Evolutionary conservation across 495 filamentous ascomycete genomes (phyloP).

Genomic region (Hypoxylon lienhwacheense): DNA sequence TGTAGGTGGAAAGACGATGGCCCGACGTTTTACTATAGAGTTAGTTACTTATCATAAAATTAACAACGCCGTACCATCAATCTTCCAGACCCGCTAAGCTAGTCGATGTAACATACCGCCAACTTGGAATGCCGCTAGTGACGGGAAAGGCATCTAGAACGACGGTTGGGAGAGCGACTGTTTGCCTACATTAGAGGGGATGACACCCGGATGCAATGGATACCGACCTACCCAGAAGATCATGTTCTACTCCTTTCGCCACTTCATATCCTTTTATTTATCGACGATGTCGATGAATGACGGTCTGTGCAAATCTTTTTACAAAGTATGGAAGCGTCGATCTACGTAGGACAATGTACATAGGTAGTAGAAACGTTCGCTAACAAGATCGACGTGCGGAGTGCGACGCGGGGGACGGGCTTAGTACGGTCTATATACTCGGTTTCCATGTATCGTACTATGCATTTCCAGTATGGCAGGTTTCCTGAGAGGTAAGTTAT

Average conservation of each 20-base stretch:
- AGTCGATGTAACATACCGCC: slow-evolving; percentile 11
- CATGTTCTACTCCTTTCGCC: slow-evolving; percentile 15
- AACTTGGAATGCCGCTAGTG: slow-evolving; percentile 15
- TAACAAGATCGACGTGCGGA: slow-evolving; percentile 24
- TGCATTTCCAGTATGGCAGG: too few relatives aligned
- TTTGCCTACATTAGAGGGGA: too few relatives aligned
- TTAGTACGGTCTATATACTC: too few relatives aligned
- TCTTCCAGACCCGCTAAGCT: slow-evolving; percentile 5
- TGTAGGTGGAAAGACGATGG: background rate
- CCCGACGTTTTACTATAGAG: slow-evolving; percentile 1
- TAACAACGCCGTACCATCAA: slow-evolving; percentile 20
- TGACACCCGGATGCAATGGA: slow-evolving; percentile 9
- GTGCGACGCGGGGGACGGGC: slow-evolving; percentile 30
- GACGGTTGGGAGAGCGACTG: too few relatives aligned
- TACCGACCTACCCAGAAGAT: slow-evolving; percentile 12
- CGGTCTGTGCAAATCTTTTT: slow-evolving; percentile 9
- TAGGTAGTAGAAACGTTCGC: too few relatives aligned
- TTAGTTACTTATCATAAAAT: slow-evolving; percentile 21
- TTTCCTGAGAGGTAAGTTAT: too few relatives aligned
- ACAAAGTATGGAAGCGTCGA: slow-evolving; percentile 4
- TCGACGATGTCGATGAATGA: slow-evolving; percentile 4
- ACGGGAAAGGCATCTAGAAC: background rate
- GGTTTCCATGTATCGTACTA: too few relatives aligned
- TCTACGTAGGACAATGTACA: slow-evolving; percentile 12
- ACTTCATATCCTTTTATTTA: slow-evolving; percentile 3